Conservation (phyloP, 2,329 filamentous ascomycete species). For the Cercospora sesami region DNA sequence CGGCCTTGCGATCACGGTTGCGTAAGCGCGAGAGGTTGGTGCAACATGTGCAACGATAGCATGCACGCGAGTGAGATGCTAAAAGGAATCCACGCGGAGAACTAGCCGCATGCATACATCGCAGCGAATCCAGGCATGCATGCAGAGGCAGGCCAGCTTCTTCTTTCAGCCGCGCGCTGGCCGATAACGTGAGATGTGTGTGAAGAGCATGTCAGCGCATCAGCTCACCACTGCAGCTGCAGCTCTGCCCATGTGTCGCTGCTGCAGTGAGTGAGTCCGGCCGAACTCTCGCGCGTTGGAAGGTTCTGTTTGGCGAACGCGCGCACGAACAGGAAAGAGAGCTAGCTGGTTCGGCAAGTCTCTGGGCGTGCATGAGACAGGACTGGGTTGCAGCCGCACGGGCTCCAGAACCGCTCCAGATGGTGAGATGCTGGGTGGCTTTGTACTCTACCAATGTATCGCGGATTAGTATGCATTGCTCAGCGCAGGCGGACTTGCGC, state of each 20-base stretch:
- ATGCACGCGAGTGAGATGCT: background rate
- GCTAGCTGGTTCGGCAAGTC: background rate
- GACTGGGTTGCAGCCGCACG: background rate
- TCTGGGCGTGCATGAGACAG: conserved; percentile 3
- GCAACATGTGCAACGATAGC: background rate
- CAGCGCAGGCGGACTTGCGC: background rate
- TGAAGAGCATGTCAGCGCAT: background rate
- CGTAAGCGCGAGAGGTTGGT: background rate
- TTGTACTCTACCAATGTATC: background rate
- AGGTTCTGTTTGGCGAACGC: background rate
- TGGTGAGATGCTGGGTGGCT: background rate
- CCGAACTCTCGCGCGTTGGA: background rate
- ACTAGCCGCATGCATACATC: background rate
- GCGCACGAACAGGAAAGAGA: background rate
- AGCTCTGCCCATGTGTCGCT: background rate
- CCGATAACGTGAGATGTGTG: background rate
- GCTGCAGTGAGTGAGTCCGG: background rate
- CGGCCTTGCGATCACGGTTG: background rate
- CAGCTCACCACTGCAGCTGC: background rate
- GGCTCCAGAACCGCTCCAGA: background rate
- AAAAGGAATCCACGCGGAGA: background rate
- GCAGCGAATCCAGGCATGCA: background rate
- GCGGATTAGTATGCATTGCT: background rate
- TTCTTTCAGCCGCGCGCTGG: background rate
- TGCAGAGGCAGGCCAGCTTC: background rate